Evolutionary conservation across 352 stramenopile species (phyloP), one percentile per base, ranked within the genome.

Genomic region (Elongisporangium prolatum): DNA sequence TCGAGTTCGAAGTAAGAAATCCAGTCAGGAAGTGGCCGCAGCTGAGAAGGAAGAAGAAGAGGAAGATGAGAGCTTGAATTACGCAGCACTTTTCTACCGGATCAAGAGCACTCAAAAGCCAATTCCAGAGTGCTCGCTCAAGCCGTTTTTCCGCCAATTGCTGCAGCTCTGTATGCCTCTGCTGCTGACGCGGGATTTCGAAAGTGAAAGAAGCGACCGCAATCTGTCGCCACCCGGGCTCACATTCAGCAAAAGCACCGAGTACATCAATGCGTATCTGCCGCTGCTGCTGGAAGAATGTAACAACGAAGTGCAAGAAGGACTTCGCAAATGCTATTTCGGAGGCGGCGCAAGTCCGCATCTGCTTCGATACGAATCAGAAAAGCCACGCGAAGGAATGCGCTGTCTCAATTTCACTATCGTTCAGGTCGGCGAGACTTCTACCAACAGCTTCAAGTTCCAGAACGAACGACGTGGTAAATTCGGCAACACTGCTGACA

Each of bases 91-190:
- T 3, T 93, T 93, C 34, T 73, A 89, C 60, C 84, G 86, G 28
- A 94, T 96, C 60, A 93, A 93, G 53, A 80, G 76, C 20, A 91
- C 84, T 17, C 79, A 87, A 52, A 93, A 91, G 37, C 70, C 84
- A 1, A 82, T 91, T 48, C 67, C 80, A 5, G 67, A 69, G 16
- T 89, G 77, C 49, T 93, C 86, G 13, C 47, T 94, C 38, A 63
- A 88, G 21, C 86, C 86, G 47, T 96, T 96, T 70, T 96, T 92
- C 57, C 76, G 85, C 0, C 74, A 94, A 18, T 53, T 96, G 24
- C 60, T 94, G 44, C 82, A 92, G 70, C 62, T 88, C 3, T 86
- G 74, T 22, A 89, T 94, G 74, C 85, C 85, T 2, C 60, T 75
- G n/a, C 67, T 95, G 52, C 60, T 93, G 18, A 86, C 72, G 3